Evolutionary conservation across 179 eudicot species (phyloP).

Genomic region (Dionaea muscipula): DNA sequence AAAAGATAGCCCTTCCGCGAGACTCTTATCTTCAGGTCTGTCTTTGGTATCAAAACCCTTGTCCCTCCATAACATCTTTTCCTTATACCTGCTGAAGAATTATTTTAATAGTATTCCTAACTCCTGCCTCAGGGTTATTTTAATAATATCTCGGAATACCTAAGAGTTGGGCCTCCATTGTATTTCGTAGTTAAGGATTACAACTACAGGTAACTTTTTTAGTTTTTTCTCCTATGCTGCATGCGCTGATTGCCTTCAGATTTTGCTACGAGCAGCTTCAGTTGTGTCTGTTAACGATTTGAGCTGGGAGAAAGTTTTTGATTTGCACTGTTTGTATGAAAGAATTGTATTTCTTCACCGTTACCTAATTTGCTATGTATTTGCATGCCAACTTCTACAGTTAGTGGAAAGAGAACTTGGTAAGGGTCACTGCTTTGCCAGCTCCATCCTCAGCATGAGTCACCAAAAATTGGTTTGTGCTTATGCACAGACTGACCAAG

Average conservation of each 20-base stretch:
- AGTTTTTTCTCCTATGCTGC: neutral
- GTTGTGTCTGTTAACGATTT: too few species aligned
- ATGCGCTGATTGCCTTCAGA: neutral
- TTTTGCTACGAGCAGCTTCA: too few species aligned
- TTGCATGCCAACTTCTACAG: too few species aligned
- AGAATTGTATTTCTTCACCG: too few species aligned
- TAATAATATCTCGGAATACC: constrained; percentile 55
- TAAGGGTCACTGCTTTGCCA: too few species aligned
- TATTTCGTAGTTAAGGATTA: constrained; percentile 84
- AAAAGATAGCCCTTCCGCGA: constrained; percentile 92
- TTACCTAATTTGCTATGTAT: too few species aligned
- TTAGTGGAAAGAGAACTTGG: too few species aligned
- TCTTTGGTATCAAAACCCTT: constrained; percentile 6
- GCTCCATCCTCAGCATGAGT: too few species aligned
- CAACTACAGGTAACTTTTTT: constrained; percentile 59
- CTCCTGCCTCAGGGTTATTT: constrained; percentile 63
- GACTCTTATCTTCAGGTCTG: constrained; percentile 96
- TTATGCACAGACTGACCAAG: too few species aligned
- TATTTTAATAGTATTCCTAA: constrained; percentile 6
- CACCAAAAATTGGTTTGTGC: too few species aligned
- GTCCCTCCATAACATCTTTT: constrained; percentile 4
- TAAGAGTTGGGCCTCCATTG: constrained; percentile 86
- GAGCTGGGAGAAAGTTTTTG: too few species aligned
- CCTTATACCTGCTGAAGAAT: constrained; percentile 2
- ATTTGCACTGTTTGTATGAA: too few species aligned